Evolutionary conservation across 2,329 filamentous ascomycete genomes (phyloP), one percentile per base, ranked within the genome.

Genomic region (Monosporascus ibericus): DNA sequence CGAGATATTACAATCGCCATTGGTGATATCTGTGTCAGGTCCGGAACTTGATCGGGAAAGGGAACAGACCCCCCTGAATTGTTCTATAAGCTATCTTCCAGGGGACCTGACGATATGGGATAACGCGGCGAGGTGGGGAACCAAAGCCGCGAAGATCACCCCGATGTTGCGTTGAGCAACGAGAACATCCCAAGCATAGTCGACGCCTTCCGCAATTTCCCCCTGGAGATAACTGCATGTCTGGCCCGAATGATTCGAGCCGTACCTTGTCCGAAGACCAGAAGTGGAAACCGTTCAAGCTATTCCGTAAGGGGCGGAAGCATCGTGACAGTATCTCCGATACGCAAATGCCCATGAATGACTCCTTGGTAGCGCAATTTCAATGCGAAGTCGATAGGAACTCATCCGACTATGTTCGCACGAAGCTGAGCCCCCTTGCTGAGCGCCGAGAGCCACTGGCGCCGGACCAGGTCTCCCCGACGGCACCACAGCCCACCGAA

Each of bases 211-310:
- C 48, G 17, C 48, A 52, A 27, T 48, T 55, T 52, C 56, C 15
- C 40, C 50, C 15, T 30, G 51, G 22, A 49, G 50, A 30, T 36
- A 59, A 8, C 25, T 55, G 38, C 54, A 65, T 27, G 53, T 55
- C 20, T 65, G 65, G 3, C 38, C 8, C 27, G 48, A 18, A 53
- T 15, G 5, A 30, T 36, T 47, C 34, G 37, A 47, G 14, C 39
- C n/a, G 6, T 48, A 37, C 6, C 3, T 38, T 8, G 14, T 15
- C 25, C 30, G 24, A 34, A 18, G 24, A 66, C 22, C 71, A 70
- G 1, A 70, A 66, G 58, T 77, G 72, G 71, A 64, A 67, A 44
- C 70, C 68, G 44, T 65, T 80, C 48, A 75, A 67, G 58, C 66
- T 73, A 15, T 67, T 78, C 42, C 59, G 65, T 34, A 70, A 63